phyloP scores from a whole-genome alignment of 768 basidiomycete species.

The Leucocoprinus birnbaumii region DNA sequence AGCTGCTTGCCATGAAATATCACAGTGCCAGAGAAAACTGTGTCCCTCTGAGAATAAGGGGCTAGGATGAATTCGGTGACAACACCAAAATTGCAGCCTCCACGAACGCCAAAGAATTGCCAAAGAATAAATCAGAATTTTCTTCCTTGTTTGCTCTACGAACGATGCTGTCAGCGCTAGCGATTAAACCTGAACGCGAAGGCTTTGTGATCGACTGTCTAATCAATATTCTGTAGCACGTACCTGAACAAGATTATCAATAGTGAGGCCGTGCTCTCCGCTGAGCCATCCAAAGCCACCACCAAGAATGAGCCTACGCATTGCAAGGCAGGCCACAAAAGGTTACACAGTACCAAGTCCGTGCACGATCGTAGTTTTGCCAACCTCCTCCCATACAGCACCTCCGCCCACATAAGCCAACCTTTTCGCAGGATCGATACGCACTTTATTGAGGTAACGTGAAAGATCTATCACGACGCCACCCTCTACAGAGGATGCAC shows the following conservation, averaged over 20 bases:
- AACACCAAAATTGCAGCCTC: conserved; percentile 58
- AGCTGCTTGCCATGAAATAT: conserved; percentile 29
- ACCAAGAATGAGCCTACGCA: conserved; percentile 42
- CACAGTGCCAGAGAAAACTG: conserved; percentile 41
- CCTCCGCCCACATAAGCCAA: conserved; percentile 45
- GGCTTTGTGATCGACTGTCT: background rate
- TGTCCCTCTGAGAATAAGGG: conserved; percentile 46
- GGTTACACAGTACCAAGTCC: conserved; percentile 41
- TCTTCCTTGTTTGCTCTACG: conserved; percentile 32
- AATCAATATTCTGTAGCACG: background rate
- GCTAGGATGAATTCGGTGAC: conserved; percentile 49
- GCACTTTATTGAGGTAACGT: conserved; percentile 33
- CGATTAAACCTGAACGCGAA: conserved; percentile 35
- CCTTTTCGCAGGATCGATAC: conserved; percentile 34
- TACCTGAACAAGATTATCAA: conserved; percentile 46
- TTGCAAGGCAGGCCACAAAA: too few species aligned
- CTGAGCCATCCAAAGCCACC: conserved; percentile 56
- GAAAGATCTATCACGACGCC: conserved; percentile 51
- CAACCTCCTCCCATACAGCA: conserved; percentile 43
- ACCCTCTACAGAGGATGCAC: conserved; percentile 40
- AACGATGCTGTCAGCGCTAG: conserved; percentile 40
- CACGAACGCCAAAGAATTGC: too few species aligned
- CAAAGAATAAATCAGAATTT: conserved; percentile 50
- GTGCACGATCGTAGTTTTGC: conserved; percentile 37
- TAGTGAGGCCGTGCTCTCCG: conserved; percentile 37